Evolutionary conservation across 2,329 filamentous ascomycete species (phyloP).

Genomic region (Colletotrichum tropicale): DNA sequence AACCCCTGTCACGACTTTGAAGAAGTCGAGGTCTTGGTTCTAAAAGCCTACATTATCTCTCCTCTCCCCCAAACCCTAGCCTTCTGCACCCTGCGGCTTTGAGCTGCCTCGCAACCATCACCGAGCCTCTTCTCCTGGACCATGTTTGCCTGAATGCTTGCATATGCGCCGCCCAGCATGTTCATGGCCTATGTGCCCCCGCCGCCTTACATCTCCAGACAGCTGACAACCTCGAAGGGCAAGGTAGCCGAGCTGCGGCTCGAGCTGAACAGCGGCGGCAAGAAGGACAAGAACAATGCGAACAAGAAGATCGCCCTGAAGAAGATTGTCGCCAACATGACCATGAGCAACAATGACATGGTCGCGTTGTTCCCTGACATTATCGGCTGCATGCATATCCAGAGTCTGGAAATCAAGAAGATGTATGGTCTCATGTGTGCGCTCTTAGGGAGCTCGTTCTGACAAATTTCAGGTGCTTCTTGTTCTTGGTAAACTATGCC

Average conservation of each 20-base stretch:
- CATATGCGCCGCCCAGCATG: constrained; percentile 41
- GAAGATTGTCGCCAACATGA: constrained; percentile 99
- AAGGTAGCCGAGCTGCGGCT: constrained; percentile 97
- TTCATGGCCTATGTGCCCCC: constrained; percentile 60
- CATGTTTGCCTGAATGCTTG: neutral
- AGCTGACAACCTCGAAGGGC: constrained; percentile 76
- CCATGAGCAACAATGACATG: constrained; percentile 99
- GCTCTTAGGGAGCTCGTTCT: neutral
- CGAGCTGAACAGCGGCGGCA: constrained; percentile 91
- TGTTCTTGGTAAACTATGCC: constrained; percentile 97
- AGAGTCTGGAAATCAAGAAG: constrained; percentile 98
- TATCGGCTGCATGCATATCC: constrained; percentile 92
- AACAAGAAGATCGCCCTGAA: constrained; percentile 98
- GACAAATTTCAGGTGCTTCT: constrained; percentile 76
- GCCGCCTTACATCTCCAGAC: constrained; percentile 43
- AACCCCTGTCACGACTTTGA: neutral
- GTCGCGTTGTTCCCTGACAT: constrained; percentile 95
- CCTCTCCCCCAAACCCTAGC: neutral
- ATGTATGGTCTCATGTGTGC: constrained; percentile 65
- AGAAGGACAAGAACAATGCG: constrained; percentile 97
- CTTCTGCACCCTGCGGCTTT: neutral
- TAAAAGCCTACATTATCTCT: neutral
- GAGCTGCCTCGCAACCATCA: neutral
- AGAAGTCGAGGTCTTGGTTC: neutral
- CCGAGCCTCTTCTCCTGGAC: neutral